A percentile compares a stretch with the other conserved stretches of the same genome.
Evolutionary conservation across 2,329 filamentous ascomycete genomes (phyloP).

Genomic region (Cercospora brassicicola): DNA sequence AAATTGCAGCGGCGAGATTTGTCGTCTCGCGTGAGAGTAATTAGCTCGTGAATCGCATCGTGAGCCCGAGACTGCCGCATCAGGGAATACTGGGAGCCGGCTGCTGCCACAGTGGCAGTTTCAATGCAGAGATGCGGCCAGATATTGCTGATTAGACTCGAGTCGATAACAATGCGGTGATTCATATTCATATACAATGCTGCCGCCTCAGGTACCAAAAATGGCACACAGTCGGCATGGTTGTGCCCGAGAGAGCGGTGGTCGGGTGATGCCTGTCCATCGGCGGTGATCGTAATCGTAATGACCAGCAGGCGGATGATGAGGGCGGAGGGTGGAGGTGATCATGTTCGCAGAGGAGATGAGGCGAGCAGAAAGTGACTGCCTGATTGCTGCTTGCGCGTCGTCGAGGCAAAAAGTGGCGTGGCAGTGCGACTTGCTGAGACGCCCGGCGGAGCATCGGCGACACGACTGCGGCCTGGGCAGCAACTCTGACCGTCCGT

Average conservation of each 20-base stretch:
- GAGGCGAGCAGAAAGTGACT: constrained; percentile 1
- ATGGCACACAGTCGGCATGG: no score
- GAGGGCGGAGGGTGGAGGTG: neutral
- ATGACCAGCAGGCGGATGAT: neutral
- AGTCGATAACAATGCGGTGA: neutral
- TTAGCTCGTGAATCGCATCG: neutral
- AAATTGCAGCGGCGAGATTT: neutral
- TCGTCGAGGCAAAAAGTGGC: neutral
- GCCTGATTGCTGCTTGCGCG: constrained; percentile 2
- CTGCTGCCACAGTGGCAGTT: neutral
- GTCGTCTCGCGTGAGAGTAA: neutral
- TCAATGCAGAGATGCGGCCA: neutral
- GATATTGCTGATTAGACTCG: neutral
- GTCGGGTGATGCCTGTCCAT: neutral
- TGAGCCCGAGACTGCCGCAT: neutral
- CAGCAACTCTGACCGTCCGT: neutral
- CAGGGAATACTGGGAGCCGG: neutral
- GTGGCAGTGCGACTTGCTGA: neutral
- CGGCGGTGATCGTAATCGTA: neutral
- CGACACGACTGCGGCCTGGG: constrained; percentile 1
- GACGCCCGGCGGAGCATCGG: neutral
- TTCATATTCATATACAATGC: neutral
- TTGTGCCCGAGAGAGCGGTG: neutral
- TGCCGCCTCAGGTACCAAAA: neutral
- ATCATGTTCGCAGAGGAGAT: neutral